These are phyloP conservation scores for Backusella luteola DNA, from an alignment of 192 early-diverging fungal genomes.

Conservation along the genomic window DNA sequence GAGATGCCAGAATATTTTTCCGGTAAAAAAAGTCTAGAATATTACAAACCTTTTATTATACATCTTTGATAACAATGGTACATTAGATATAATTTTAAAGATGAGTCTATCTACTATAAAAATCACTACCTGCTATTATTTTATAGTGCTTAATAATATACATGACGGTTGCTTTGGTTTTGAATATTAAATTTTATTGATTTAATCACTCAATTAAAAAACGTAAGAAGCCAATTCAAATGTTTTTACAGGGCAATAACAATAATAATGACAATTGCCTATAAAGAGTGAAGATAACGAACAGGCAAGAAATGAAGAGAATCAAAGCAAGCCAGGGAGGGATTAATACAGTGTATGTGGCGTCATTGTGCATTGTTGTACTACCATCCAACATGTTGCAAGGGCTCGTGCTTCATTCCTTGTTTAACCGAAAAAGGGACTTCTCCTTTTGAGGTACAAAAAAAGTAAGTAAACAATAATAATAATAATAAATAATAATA, in stretches of 20 bases:
- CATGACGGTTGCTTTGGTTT: background rate
- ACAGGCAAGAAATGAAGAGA: background rate
- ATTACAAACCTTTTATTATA: background rate
- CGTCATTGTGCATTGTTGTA: conserved; percentile 7
- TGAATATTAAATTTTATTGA: background rate
- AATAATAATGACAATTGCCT: background rate
- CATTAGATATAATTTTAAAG: no score
- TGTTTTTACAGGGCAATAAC: background rate
- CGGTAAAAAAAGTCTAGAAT: background rate
- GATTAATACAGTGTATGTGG: background rate
- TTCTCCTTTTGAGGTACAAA: conserved; percentile 5
- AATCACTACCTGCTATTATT: no score
- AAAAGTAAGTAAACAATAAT: background rate
- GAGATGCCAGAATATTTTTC: conserved; percentile 2
- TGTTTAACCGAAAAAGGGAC: conserved; percentile 5
- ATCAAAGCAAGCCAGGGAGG: background rate
- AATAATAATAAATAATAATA: background rate
- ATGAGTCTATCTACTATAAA: background rate
- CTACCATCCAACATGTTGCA: background rate
- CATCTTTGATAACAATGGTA: background rate
- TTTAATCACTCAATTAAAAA: background rate
- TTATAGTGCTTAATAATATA: no score
- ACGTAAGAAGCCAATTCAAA: background rate
- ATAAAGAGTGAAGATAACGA: background rate
- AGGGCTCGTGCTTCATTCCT: conserved; percentile 3